These are phyloP conservation scores for Ascoidea tarda DNA, from an alignment of 805 yeast genomes.

Conservation along the genomic window DNA sequence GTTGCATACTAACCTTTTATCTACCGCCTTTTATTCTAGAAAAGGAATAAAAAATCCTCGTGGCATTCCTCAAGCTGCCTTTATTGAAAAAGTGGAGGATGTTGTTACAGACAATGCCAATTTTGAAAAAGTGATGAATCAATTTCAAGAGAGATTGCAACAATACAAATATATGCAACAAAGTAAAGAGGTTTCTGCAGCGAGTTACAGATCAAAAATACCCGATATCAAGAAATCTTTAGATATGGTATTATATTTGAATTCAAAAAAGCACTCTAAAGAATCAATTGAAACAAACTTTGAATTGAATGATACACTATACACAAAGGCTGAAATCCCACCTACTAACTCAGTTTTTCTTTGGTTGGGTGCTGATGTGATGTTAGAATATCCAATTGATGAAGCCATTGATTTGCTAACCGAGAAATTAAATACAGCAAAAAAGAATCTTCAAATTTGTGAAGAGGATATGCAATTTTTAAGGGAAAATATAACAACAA, in stretches of 20 bases:
- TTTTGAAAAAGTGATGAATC: slow-evolving; percentile 51
- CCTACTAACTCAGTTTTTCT: slow-evolving; percentile 56
- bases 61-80: slow-evolving; percentile 95
- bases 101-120: slow-evolving; percentile 56
- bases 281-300: slow-evolving; percentile 59
- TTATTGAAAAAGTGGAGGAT: slow-evolving; percentile 71
- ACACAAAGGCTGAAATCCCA: slow-evolving; percentile 65
- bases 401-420: slow-evolving; percentile 70
- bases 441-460: slow-evolving; percentile 41
- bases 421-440: slow-evolving; percentile 48
- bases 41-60: slow-evolving; percentile 49
- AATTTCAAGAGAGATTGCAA: slow-evolving; percentile 77
- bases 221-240: slow-evolving; percentile 91
- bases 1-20: background rate
- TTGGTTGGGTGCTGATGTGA: slow-evolving; percentile 98
- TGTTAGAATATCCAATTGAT: slow-evolving; percentile 85
- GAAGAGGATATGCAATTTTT: slow-evolving; percentile 76
- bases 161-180: slow-evolving; percentile 77
- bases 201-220: slow-evolving; percentile 46
- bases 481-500: slow-evolving; percentile 85
- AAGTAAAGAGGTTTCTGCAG: slow-evolving; percentile 23
- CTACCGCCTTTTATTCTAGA: background rate
- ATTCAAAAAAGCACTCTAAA: slow-evolving; percentile 27
- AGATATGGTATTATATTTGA: slow-evolving; percentile 50
- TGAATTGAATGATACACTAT: slow-evolving; percentile 87